Evolutionary conservation across 75 land plant species (phyloP), one percentile per base, ranked within the genome.

Genomic region (Pinus albicaulis): DNA sequence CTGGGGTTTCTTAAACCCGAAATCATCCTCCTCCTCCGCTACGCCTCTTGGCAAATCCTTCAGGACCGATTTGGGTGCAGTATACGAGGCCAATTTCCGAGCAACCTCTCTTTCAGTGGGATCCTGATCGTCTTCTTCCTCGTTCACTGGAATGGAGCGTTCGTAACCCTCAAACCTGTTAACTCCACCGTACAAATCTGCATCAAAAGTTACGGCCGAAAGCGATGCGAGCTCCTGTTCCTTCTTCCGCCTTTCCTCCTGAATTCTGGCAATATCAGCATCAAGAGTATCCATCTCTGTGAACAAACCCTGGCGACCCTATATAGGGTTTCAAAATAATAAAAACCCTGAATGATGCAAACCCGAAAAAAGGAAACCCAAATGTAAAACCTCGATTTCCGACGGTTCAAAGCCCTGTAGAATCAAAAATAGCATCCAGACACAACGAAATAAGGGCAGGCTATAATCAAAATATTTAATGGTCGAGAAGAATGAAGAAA

Each of bases 221-320:
- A 93, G 86, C 4, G 90, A 80, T 0, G 92, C 92, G 5, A 88
- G 70, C 62, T 93, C 88, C 77, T 92, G 84, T 82, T 96, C 91
- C 89, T 86, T 77, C 82, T 84, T 82, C 80, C 82, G 79, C 80
- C 99, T 82, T 83, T 96, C 99, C 77, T 96, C 99, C 81, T 96
- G 99, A 11, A 89, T 83, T 72, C 69, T 87, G 28, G 86, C 91
- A 26, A 93, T 88, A 63, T 96, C 97, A 2, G 76, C 52, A 76
- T 93, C 96, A 65, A 86, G 17, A 4, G 64, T 16, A 44, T 90
- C 92, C 88, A 82, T 85, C 3, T 41, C 7, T 41, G 44, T 6
- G 44, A 41, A 41, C 44, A 41, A 41, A 41, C 44, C 5, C 7
- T 41, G 4, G 44, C 0, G 44, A 41, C 44, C 3, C 44, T 41